Evolutionary conservation across 805 yeast species (phyloP), one percentile per base, ranked within the genome.

Genomic region (Candida nemodendra): DNA sequence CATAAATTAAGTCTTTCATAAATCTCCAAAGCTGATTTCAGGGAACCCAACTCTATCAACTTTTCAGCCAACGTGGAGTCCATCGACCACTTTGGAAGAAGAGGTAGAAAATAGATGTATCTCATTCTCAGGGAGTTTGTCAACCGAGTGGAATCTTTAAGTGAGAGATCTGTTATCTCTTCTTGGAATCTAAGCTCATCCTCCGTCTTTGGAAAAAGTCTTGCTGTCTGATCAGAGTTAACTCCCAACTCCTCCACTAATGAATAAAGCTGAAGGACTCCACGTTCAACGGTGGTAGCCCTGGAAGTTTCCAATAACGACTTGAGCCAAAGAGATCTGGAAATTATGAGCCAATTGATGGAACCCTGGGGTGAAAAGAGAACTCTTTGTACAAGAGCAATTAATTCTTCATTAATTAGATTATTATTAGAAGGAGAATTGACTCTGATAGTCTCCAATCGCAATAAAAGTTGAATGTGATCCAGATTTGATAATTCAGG

Each of bases 261-360:
- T 3, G 95, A 81, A 38, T 90, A 91, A 82, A 93, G 81, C 62
- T 93, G 99, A 35, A 93, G 68, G 4, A 90, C 80, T 34, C 98
- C 98, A 58, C 99, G 75, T 64, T 93, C 98, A 17, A 91, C 82
- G 1, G 97, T 91, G 56, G 84, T 81, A 1, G 95, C 79, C 48
- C 79, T 81, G 34, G 73, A 71, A 0, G 95, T 76, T 59, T 93
- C 99, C 25, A 90, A 66, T 15, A 85, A 52, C 6, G 96, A 87
- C 58, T 98, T 76, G 54, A 83, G 85, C 96, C 97, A 93, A 30
- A 93, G 66, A 0, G 95, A 84, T 45, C 90, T 71, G 2, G 90
- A 78, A 53, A 81, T 88, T 3, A 91, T 59, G 1, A 84, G 64
- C 89, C 96, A 89, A 59, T 86, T 84, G 13, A 76, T 72, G 1